Base-by-base conservation (phyloP, 2,329 filamentous ascomycete species). In the Penicillium sumatraense region DNA sequence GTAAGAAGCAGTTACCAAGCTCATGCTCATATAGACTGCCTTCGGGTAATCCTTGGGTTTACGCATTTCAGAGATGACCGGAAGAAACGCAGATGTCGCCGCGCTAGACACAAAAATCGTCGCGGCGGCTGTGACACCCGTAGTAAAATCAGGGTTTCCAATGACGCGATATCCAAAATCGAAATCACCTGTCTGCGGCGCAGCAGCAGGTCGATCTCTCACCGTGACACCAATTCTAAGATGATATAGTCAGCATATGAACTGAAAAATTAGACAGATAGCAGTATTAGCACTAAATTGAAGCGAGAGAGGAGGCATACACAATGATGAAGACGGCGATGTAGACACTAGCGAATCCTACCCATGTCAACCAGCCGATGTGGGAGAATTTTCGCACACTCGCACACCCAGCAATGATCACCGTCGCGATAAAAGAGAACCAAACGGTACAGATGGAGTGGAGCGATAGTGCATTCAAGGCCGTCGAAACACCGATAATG, bases 11-110 rank as follows among this genome's bases (percentile, higher is more conserved):
- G 80, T 82, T 4, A 86, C 83, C 49, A 87, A 69, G 14, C 70
- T 74, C 83, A 86, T 86, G 69, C 82, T 85, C 13, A 81, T 69
- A 63, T 81, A 86, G 0, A 88, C 75, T 0, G 86, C 81, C 68
- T 86, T 87, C 56, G 78, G 79, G 68, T 83, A 88, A 60, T 87
- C 83, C 18, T 75, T 76, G 0, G 86, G 85, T 26, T 79, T 76
- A 38, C 74, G 76, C 85, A 89, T 89, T 72, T 89, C 86, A 0
- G 81, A 83, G 50, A 88, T 88, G 54, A 89, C 83, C 4, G 85
- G 84, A 1, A 88, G 72, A 64, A 87, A 88, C 1, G 83, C 83
- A 0, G 80, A 82, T 0, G 84, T 86, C 16, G 81, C 83, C 0
- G 84, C 82, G 6, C 79, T 80, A 2, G 83, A 84, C 53, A 83